Base-by-base conservation (phyloP, 345 rosid species). In the Bretschneidera sinensis region DNA sequence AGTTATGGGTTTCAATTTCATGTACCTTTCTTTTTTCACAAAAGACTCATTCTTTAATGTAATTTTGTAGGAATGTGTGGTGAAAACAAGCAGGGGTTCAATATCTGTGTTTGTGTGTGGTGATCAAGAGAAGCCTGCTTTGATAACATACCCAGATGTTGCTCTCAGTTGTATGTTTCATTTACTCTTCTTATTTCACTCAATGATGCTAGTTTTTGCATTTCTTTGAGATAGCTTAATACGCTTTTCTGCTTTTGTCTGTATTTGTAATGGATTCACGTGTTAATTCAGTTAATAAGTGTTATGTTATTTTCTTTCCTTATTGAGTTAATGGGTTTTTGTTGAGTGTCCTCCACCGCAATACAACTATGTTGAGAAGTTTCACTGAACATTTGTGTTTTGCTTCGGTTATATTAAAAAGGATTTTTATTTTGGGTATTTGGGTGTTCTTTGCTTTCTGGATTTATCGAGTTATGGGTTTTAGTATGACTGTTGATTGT, bases 81-180 rank as follows among this genome's bases (percentile, higher is more conserved):
- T 87, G 76, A 91, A 82, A 64, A 91, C 96, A 18, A 81, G 88
- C 66, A 76, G 72, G 75, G 97, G 92, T 17, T 78, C 73, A 24
- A 73, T 91, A 23, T 78, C 87, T 18, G 97, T 85, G 67, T 74
- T 80, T 48, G 91, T 87, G 0, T 82, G 83, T 48, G 96, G 97
- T 61, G 91, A 91, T 73, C 77, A 69, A 63, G 89, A 82, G 70
- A 90, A 90, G 76, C 97, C 97, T 62, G 87, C 92, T 43, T 66
- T 90, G 67, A 82, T 87, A 24, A 85, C 97, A 15, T 91, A 87
- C 61, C 89, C 97, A 15, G 97, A 91, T 77, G 86, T 91, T 60
- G 96, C 88, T 74, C 85, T 91, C 43, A 91, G 84, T 53, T 85
- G 97, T 91, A 84, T 53, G 78, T 63, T 47, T 39, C 17, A 10